Evolutionary conservation across 2,329 filamentous ascomycete species (phyloP), one percentile per base, ranked within the genome.

Genomic region (Stachybotrys elegans): DNA sequence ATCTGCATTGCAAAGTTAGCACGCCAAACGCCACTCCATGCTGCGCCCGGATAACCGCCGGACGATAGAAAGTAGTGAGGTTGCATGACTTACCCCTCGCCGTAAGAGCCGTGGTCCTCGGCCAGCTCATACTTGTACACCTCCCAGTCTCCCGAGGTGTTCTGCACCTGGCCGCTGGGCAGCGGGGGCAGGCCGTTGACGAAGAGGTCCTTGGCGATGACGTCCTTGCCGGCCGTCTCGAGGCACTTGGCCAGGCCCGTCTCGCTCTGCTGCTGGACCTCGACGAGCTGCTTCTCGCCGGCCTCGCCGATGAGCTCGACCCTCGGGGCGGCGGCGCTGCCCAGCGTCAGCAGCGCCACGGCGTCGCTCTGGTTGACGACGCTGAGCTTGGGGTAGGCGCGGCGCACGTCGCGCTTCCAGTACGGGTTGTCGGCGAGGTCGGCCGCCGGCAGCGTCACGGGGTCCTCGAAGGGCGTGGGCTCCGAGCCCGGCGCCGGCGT

Each of bases 401-500:
- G 81, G 57, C 93, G 86, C 49, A 73, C 67, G 62, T 98, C 93
- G 59, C 93, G 90, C 77, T 95, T 94, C 89, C 90, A 98, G 63
- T 70, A 70, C 7, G 67, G 55, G 56, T 70, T 70, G 53, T 65
- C 67, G 51, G 67, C 67, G 39, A 70, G 69, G 52, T 70, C 67
- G 47, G 60, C 67, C 6, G 67, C 67, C 29, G 67, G 67, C 74
- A 96, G 9, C 86, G 93, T 40, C 40, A 70, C 66, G 48, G 67
- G 67, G 55, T 70, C 67, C 48, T 63, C 47, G 59, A 66, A 60
- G 51, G 58, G 43, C 52, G 61, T 25, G 53, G 70, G 56, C 64
- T 71, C 52, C 59, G 62, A 40, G 56, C 73, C 67, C 32, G 67
- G 66, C 1, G 91, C 70, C 48, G 93, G 93, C 69, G 88, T 85